Evolutionary conservation across 176 grass and related monocot genomes (phyloP).

Genomic region (Musa beccarii): DNA sequence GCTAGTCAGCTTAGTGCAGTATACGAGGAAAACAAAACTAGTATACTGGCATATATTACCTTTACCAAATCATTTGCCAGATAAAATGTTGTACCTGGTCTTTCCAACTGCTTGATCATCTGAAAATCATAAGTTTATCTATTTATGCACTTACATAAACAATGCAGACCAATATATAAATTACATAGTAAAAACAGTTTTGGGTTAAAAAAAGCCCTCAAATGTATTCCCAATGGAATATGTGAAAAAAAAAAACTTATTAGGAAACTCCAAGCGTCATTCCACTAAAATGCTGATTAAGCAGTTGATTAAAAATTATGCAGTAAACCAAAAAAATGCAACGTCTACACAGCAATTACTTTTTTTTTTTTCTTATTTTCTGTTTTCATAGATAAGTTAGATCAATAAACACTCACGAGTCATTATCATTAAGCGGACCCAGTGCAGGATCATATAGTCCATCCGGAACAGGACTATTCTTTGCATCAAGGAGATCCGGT

Average conservation of each 20-base stretch:
- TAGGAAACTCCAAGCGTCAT: neutral
- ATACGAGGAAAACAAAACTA: no score
- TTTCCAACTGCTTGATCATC: no score
- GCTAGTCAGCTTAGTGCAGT: no score
- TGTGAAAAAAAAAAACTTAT: neutral
- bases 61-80: no score
- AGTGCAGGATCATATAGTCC: slow-evolving; percentile 80
- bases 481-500: slow-evolving; percentile 48
- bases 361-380: no score
- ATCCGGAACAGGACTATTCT: slow-evolving; percentile 48
- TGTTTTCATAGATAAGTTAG: neutral
- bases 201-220: neutral
- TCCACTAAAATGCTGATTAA: neutral
- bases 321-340: neutral
- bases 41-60: no score
- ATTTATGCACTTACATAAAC: no score
- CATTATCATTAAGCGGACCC: slow-evolving; percentile 53
- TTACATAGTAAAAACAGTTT: neutral
- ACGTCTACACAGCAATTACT: neutral
- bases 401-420: slow-evolving; percentile 41
- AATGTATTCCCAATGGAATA: neutral
- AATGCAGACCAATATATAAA: neutral
- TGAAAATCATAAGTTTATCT: no score
- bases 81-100: no score
- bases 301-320: neutral